These are phyloP conservation scores for Cladosporium sp. DNA, from an alignment of 2,329 filamentous ascomycete species.

Conservation along the genomic window DNA sequence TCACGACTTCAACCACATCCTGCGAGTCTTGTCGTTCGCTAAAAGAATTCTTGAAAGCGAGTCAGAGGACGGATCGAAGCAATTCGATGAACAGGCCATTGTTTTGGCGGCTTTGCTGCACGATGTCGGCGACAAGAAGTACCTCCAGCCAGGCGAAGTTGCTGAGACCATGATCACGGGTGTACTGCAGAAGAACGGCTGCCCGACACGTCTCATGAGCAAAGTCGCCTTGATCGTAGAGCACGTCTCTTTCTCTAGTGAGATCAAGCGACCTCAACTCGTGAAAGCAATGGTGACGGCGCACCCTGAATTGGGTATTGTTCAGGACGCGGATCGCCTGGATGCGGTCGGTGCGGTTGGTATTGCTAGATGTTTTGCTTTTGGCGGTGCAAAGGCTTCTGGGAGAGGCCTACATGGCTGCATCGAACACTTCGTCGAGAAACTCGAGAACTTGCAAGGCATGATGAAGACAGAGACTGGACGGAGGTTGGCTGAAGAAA, in stretches of 20 bases:
- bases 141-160: conserved; percentile 53
- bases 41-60: conserved; percentile 58
- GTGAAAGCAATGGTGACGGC: conserved; percentile 62
- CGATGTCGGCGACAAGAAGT: conserved; percentile 87
- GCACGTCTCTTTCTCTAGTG: conserved; percentile 75
- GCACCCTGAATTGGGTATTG: conserved; percentile 75
- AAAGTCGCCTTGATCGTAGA: conserved; percentile 71
- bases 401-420: conserved; percentile 60
- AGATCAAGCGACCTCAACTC: conserved; percentile 63
- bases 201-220: conserved; percentile 57
- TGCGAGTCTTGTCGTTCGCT: conserved; percentile 74
- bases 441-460: conserved; percentile 64
- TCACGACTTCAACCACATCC: conserved; percentile 84
- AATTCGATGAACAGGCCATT: conserved; percentile 32
- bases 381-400: conserved; percentile 62
- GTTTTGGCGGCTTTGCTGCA: conserved; percentile 61
- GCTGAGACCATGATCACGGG: conserved; percentile 59
- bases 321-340: conserved; percentile 91
- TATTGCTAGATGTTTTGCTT: conserved; percentile 76
- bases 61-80: conserved; percentile 27
- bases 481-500: conserved; percentile 48
- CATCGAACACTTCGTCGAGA: conserved; percentile 74
- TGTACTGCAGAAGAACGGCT: conserved; percentile 59
- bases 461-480: conserved; percentile 62
- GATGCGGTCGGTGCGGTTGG: conserved; percentile 88